These are phyloP conservation scores for Lizanozyma gosingica DNA, from an alignment of 1,139 yeast genomes.

Conservation along the genomic window DNA sequence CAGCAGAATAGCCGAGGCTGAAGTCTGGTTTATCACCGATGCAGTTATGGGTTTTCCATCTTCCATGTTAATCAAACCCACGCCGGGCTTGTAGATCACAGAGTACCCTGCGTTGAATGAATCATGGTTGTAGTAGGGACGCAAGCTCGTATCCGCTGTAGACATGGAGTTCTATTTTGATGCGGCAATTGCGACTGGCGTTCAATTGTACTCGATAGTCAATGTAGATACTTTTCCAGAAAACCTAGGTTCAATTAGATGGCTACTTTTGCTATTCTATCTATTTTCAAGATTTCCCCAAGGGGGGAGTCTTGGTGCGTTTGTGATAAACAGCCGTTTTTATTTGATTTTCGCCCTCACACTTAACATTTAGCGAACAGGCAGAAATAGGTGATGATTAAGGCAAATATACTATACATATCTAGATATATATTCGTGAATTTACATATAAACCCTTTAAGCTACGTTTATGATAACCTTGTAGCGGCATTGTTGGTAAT, in stretches of 20 bases:
- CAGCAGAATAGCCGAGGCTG: not conserved
- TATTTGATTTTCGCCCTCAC: too few species aligned
- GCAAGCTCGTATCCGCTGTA: slow-evolving; percentile 14
- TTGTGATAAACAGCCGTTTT: too few species aligned
- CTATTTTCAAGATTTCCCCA: too few species aligned
- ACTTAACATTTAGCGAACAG: too few species aligned
- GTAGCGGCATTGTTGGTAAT: too few species aligned
- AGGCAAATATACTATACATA: too few species aligned
- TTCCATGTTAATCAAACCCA: slow-evolving; percentile 42
- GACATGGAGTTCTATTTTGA: slow-evolving; percentile 1
- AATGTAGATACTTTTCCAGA: not conserved
- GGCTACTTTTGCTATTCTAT: too few species aligned
- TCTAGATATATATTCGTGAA: too few species aligned
- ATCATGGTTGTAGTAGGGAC: slow-evolving; percentile 71
- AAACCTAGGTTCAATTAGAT: slow-evolving; percentile 1
- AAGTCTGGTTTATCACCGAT: slow-evolving; percentile 7
- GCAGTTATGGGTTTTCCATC: slow-evolving; percentile 28
- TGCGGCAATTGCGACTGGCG: not conserved
- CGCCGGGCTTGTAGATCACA: slow-evolving; percentile 51
- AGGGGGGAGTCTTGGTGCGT: too few species aligned
- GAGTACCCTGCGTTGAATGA: slow-evolving; percentile 61
- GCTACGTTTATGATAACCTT: too few species aligned
- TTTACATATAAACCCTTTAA: too few species aligned
- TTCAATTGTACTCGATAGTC: not conserved
- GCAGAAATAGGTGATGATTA: too few species aligned